Evolutionary conservation across 345 rosid species (phyloP).

Genomic region (Pugionium cornutum): DNA sequence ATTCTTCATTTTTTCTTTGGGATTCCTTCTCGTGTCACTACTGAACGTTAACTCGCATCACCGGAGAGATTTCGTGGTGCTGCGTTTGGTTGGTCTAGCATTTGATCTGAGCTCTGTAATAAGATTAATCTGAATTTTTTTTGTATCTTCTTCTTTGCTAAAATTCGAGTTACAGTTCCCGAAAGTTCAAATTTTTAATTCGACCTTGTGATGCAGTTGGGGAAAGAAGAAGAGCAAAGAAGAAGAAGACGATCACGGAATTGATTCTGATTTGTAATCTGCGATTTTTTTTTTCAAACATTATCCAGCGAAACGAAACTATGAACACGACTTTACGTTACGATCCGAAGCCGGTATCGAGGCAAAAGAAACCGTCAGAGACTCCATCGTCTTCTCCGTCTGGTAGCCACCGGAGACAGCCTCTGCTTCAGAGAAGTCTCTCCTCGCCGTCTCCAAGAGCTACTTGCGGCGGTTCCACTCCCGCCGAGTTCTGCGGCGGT

Average conservation of each 20-base stretch:
- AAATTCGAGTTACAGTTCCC: slow-evolving; percentile 3
- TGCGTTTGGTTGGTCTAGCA: slow-evolving; percentile 19
- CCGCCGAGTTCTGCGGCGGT: slow-evolving; percentile 50
- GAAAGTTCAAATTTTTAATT: background rate
- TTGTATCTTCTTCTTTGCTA: background rate
- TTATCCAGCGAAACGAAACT: slow-evolving; percentile 1
- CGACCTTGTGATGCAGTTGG: background rate
- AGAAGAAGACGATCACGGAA: slow-evolving; percentile 17
- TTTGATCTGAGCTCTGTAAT: background rate
- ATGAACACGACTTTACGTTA: slow-evolving; percentile 34
- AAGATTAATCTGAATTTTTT: background rate
- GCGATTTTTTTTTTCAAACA: background rate
- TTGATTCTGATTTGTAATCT: slow-evolving; percentile 11
- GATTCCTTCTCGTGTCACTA: slow-evolving; percentile 12
- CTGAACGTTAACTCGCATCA: slow-evolving; percentile 9
- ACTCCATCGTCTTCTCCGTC: slow-evolving; percentile 41
- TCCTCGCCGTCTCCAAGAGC: slow-evolving; percentile 23
- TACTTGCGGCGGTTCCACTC: slow-evolving; percentile 36
- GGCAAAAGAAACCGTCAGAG: slow-evolving; percentile 30
- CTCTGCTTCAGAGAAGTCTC: slow-evolving; percentile 33
- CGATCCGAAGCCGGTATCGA: slow-evolving; percentile 33
- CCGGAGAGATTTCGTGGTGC: slow-evolving; percentile 18
- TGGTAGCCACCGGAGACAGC: slow-evolving; percentile 39
- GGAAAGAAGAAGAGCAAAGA: slow-evolving; percentile 8
- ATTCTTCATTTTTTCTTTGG: slow-evolving; percentile 1